These are phyloP conservation scores for Blastosporella zonata DNA, from an alignment of 1,284 basidiomycete species.

Conservation along the genomic window DNA sequence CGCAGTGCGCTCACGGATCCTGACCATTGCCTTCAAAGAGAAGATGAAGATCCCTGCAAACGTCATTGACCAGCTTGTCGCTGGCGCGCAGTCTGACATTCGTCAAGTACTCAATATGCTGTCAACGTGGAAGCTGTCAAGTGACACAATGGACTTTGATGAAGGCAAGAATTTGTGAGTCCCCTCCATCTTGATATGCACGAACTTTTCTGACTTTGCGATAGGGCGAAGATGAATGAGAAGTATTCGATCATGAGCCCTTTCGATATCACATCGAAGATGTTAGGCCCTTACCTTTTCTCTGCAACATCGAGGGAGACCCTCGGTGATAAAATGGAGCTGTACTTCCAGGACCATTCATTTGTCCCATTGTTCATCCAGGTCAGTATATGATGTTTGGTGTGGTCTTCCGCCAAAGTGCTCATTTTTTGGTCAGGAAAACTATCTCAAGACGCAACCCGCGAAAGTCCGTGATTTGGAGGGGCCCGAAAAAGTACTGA, in stretches of 20 bases:
- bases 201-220: constrained; percentile 1
- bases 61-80: constrained; percentile 90
- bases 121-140: constrained; percentile 90
- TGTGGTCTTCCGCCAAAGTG: neutral
- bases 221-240: constrained; percentile 84
- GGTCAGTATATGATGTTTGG: constrained; percentile 38
- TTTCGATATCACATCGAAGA: constrained; percentile 82
- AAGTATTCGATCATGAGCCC: constrained; percentile 91
- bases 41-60: constrained; percentile 89
- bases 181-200: neutral
- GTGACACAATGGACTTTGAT: constrained; percentile 81
- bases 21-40: constrained; percentile 92
- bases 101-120: constrained; percentile 98
- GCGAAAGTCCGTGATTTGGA: constrained; percentile 52
- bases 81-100: constrained; percentile 90
- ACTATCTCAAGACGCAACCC: constrained; percentile 85
- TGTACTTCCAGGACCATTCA: constrained; percentile 95
- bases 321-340: constrained; percentile 89
- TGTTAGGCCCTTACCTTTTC: constrained; percentile 90
- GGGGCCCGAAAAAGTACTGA: constrained; percentile 66
- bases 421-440: constrained; percentile 61
- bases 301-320: constrained; percentile 78
- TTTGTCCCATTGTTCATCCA: constrained; percentile 96
- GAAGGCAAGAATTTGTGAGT: constrained; percentile 85
- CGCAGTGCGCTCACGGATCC: constrained; percentile 79